These are phyloP conservation scores for Paraphaeosphaeria sporulosa DNA, from an alignment of 2,329 filamentous ascomycete species.

Conservation along the genomic window DNA sequence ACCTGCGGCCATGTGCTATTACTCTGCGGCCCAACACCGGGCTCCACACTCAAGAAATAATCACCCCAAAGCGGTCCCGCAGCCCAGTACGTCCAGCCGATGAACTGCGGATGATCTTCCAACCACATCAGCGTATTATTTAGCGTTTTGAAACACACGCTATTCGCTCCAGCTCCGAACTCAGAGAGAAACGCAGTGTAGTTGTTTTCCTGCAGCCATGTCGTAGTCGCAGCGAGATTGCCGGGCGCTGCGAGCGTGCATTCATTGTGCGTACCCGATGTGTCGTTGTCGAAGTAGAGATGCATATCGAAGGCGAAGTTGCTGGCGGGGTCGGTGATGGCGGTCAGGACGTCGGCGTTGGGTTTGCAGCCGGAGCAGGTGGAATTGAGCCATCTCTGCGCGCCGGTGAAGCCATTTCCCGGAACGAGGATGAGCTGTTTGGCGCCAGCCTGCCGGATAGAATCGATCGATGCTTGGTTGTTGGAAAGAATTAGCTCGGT, in stretches of 20 bases:
- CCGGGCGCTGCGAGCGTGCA: constrained; percentile 52
- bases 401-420: constrained; percentile 60
- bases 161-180: constrained; percentile 55
- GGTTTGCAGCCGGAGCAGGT: constrained; percentile 45
- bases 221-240: constrained; percentile 53
- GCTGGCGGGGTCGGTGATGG: constrained; percentile 56
- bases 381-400: constrained; percentile 55
- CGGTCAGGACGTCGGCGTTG: constrained; percentile 48
- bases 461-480: constrained; percentile 57
- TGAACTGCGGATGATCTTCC: constrained; percentile 51
- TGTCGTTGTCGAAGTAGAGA: constrained; percentile 61
- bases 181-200: constrained; percentile 61
- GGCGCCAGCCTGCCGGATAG: constrained; percentile 55
- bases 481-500: constrained; percentile 56
- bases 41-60: constrained; percentile 33
- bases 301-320: constrained; percentile 62
- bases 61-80: constrained; percentile 60
- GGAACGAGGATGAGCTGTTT: constrained; percentile 59
- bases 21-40: constrained; percentile 21
- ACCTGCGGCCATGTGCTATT: constrained; percentile 30
- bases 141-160: constrained; percentile 53
- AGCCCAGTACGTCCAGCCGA: constrained; percentile 62
- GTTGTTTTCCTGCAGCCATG: constrained; percentile 56
- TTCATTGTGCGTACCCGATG: constrained; percentile 56
- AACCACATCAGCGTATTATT: constrained; percentile 50